A percentile compares a stretch with the other conserved stretches of the same genome.
These are phyloP conservation scores for Backusella psychrophila DNA, from an alignment of 192 early-diverging fungal genomes.

Conservation along the genomic window DNA sequence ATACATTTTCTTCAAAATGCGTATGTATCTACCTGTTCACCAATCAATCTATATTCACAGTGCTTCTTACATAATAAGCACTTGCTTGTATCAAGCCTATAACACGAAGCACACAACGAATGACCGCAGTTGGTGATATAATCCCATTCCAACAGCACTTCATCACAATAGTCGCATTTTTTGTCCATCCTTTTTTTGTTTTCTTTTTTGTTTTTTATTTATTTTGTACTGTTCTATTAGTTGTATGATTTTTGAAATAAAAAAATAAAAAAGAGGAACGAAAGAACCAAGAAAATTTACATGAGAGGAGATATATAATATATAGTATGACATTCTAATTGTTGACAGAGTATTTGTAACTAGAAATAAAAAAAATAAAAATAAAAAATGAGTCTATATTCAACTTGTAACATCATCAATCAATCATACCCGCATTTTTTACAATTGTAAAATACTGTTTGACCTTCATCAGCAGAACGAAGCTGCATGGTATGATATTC, in stretches of 20 bases:
- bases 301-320: not conserved
- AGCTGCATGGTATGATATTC: constrained; percentile 95
- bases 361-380: not conserved
- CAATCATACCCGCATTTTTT: constrained; percentile 85
- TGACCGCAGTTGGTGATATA: constrained; percentile 24
- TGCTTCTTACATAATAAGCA: constrained; percentile 17
- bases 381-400: not conserved
- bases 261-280: not conserved
- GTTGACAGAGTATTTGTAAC: constrained; percentile 24
- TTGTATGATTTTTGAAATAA: no score
- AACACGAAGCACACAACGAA: constrained; percentile 10
- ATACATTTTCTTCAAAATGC: not conserved
- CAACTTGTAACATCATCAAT: not conserved
- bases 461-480: constrained; percentile 98
- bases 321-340: constrained; percentile 10
- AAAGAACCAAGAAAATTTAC: not conserved
- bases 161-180: constrained; percentile 2
- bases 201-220: not conserved
- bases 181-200: not conserved
- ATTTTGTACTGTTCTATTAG: not conserved
- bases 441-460: constrained; percentile 99
- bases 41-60: constrained; percentile 12
- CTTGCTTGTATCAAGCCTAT: not conserved
- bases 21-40: constrained; percentile 1
- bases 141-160: not conserved